Evolutionary conservation across 371 early-diverging fungal genomes (phyloP), one percentile per base, ranked within the genome.

Genomic region (Mortierella sp.): DNA sequence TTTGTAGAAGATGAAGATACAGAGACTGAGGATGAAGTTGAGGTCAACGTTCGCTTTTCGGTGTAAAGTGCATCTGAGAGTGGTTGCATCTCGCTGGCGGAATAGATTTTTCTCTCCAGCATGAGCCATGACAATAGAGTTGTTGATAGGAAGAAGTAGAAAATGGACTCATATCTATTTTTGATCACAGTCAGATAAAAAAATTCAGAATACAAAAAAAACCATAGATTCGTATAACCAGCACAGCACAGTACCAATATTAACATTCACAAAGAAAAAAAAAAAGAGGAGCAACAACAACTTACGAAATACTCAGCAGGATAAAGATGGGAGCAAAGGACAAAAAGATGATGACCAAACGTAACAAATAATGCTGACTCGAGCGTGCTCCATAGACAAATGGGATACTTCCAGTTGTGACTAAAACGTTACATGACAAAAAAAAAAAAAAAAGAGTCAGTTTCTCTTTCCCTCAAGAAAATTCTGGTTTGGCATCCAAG

Each of bases 251-350:
- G n/a, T n/a, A n/a, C n/a, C 12, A 40, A 34, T 19, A 34, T 0
- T 17, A n/a, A 40, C 34, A 37, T 9, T 32, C 32, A 54, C 15
- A 5, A 35, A 56, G n/a, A 4, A 22, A 57, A 62, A 37, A 15
- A n/a, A 19, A 29, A 35, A 29, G 10, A 13, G 29, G 45, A 22
- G n/a, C n/a, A n/a, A n/a, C n/a, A n/a, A n/a, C n/a, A 35, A 71
- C 84, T 68, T 88, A 91, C 55, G 96, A 96, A 7, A 95, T 89
- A 66, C 94, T 94, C n/a, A 98, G 86, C 55, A 96, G 78, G 23
- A 93, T 87, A 82, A 95, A 95, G n/a, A 92, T 85, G 19, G 97
- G 94, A 5, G 94, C 94, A 87, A 97, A 97, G 6, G 96, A 89
- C 51, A 96, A 84, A 66, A 92, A 96, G 53, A 98, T 92, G 13